phyloP scores from a whole-genome alignment of 2,329 filamentous ascomycete genomes.

The Microsporum ferrugineum region DNA sequence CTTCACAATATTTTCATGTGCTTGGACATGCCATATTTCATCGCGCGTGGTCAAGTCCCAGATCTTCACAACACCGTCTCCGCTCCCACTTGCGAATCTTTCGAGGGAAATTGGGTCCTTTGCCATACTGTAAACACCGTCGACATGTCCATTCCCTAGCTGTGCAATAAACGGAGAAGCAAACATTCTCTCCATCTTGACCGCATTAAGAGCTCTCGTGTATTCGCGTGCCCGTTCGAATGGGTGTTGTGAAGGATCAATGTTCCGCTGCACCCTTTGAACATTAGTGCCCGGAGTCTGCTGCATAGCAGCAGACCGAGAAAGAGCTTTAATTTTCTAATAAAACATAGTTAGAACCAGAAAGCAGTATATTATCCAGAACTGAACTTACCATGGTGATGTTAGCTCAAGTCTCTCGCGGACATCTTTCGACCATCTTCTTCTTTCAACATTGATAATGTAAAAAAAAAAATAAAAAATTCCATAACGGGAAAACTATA shows the following conservation, averaged over 20 bases:
- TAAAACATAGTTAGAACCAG: background rate
- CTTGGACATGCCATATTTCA: conserved; percentile 65
- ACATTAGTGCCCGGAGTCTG: conserved; percentile 38
- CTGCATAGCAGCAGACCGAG: conserved; percentile 36
- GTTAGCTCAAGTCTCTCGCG: background rate
- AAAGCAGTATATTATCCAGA: background rate
- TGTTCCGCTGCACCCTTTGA: conserved; percentile 39
- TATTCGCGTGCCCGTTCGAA: conserved; percentile 87
- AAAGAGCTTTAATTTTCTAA: conserved; percentile 48
- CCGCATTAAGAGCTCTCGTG: conserved; percentile 66
- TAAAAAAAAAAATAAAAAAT: background rate
- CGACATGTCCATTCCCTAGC: conserved; percentile 80
- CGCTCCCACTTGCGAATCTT: conserved; percentile 69
- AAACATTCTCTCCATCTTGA: conserved; percentile 90
- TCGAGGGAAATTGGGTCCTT: conserved; percentile 67
- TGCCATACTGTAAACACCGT: conserved; percentile 72
- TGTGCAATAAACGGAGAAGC: conserved; percentile 73
- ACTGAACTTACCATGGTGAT: conserved; percentile 2
- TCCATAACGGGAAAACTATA: background rate
- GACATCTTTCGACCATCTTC: background rate
- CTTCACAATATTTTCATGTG: conserved; percentile 91
- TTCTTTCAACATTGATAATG: background rate
- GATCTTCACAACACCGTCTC: conserved; percentile 87
- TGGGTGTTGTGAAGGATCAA: conserved; percentile 77
- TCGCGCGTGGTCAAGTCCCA: conserved; percentile 68